Base-by-base conservation (phyloP, 495 filamentous ascomycete genomes). In the Aspergillus panamensis region DNA sequence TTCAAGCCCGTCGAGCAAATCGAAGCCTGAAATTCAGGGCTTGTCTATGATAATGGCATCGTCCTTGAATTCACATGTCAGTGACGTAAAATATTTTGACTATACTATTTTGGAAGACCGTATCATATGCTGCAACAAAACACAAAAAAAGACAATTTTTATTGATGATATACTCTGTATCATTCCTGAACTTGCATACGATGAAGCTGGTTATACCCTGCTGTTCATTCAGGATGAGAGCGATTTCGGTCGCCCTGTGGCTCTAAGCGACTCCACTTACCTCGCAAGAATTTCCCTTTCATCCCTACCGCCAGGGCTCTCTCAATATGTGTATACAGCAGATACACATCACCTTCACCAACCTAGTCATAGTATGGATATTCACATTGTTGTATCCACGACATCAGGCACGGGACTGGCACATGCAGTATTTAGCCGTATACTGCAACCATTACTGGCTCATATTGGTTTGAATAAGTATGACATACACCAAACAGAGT, bases 371-470 rank as follows among this genome's bases (percentile, higher is more conserved):
- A 43, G 30, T 33, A 60, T 40, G 51, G 70, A 70, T 35, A 57
- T 91, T 0, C 80, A 90, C 59, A 70, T 95, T 44, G 64, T 96
- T 31, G 76, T 96, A 50, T 96, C 91, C 6, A 87, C 82, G 0
- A 68, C 66, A 9, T 94, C 92, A 0, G 92, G 92, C 2, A 86
- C 83, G 0, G 81, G 86, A 5, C 73, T 75, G 16, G 88, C 89
- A 0, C 62, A 70, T 9, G 39, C 59, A 0, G 83, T 89, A 61
- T 92, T 75, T 63, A 63, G 82, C 0, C 56, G 72, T 19, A 68
- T 85, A 3, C 57, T 96, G 14, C 67, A 74, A 44, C 86, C 85
- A 2, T 62, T 92, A 0, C 69, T 95, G 3, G 45, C 58, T 6
- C 65, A 69, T 6, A 58, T 84, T 14, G 76, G 73, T 10, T 25